Conservation (phyloP, 805 yeast species). For the Torulaspora maleeae region DNA sequence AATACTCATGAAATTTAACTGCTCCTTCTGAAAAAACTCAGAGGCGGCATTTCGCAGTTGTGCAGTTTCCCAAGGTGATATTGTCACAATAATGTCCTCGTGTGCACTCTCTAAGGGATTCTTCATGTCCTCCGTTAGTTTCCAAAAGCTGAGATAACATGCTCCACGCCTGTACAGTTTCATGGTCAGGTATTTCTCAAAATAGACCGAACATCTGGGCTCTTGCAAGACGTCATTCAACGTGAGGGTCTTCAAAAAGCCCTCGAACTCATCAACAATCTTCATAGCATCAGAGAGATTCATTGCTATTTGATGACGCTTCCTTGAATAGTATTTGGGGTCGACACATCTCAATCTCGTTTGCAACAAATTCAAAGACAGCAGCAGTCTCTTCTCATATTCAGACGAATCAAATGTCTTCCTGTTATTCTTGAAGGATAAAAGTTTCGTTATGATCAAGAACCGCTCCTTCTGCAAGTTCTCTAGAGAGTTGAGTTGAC, state of each 20-base stretch:
- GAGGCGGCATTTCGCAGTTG: slow-evolving; percentile 27
- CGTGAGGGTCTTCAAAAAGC: slow-evolving; percentile 15
- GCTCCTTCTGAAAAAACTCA: slow-evolving; percentile 15
- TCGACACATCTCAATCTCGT: slow-evolving; percentile 19
- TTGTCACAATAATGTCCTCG: slow-evolving; percentile 30
- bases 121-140: slow-evolving; percentile 58
- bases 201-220: slow-evolving; percentile 14
- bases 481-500: slow-evolving; percentile 15
- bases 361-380: slow-evolving; percentile 28
- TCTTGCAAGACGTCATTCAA: slow-evolving; percentile 22
- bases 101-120: slow-evolving; percentile 58
- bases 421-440: slow-evolving; percentile 11
- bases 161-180: slow-evolving; percentile 9
- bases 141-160: slow-evolving; percentile 56
- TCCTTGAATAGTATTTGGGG: neutral
- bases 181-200: slow-evolving; percentile 14
- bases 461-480: slow-evolving; percentile 20
- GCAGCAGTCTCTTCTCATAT: slow-evolving; percentile 18
- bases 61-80: slow-evolving; percentile 20
- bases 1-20: slow-evolving; percentile 19
- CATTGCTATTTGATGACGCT: neutral
- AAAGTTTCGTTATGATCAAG: slow-evolving; percentile 17
- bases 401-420: slow-evolving; percentile 5
- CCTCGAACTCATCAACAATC: slow-evolving; percentile 17
- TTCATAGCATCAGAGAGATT: slow-evolving; percentile 11